Conservation (phyloP, 2,329 filamentous ascomycete genomes). For the Cyclaneusma minus region DNA sequence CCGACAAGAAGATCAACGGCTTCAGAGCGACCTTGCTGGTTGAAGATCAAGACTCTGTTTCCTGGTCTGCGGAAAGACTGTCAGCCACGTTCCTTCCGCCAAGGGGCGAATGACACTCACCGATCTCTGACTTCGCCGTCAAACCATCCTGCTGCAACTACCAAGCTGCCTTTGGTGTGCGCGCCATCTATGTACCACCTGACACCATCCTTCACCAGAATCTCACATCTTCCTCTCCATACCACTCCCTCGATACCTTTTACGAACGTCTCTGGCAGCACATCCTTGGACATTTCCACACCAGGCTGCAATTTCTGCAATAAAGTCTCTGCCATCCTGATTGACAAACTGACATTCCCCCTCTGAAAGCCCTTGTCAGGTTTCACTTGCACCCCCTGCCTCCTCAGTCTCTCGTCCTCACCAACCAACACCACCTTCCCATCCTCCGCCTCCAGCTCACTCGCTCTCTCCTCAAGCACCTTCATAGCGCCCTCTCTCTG, state of each 20-base stretch:
- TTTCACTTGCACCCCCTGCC: constrained; percentile 29
- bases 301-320: constrained; percentile 27
- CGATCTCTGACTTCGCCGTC: constrained; percentile 28
- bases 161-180: constrained; percentile 82
- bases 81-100: no score
- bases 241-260: constrained; percentile 60
- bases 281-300: constrained; percentile 11
- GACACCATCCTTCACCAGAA: constrained; percentile 39
- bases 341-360: constrained; percentile 35
- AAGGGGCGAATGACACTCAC: neutral
- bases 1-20: constrained; percentile 33
- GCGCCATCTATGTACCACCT: constrained; percentile 87
- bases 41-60: constrained; percentile 60
- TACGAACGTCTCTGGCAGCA: constrained; percentile 48
- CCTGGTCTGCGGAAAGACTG: constrained; percentile 22
- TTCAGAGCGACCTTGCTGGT: constrained; percentile 46
- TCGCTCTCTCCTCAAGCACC: constrained; percentile 33
- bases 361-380: constrained; percentile 42
- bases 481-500: constrained; percentile 30
- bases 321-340: constrained; percentile 34
- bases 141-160: constrained; percentile 73
- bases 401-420: constrained; percentile 29
- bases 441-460: constrained; percentile 32
- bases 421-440: constrained; percentile 25
- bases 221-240: constrained; percentile 66